phyloP scores from a whole-genome alignment of 441 rosid genomes.

The Eruca vesicaria region DNA sequence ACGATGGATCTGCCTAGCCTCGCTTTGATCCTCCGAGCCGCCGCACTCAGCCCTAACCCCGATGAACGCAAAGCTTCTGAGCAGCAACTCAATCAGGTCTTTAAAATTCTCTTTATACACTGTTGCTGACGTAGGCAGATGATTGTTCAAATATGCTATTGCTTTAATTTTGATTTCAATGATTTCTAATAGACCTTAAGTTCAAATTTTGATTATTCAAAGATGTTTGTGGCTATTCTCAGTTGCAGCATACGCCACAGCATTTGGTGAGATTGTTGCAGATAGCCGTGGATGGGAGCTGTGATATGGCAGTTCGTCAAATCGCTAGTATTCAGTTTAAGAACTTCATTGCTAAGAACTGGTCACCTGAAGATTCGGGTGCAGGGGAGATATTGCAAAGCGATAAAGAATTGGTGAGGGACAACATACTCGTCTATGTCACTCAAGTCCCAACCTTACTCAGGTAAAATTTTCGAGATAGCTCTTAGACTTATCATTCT shows the following conservation, averaged over 20 bases:
- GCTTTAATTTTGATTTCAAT: not conserved
- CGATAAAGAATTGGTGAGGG: slow-evolving; percentile 84
- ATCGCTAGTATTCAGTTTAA: slow-evolving; percentile 96
- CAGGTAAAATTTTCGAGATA: slow-evolving; percentile 47
- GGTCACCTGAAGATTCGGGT: slow-evolving; percentile 61
- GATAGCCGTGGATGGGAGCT: slow-evolving; percentile 79
- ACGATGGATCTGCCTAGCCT: slow-evolving; percentile 86
- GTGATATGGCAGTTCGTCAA: slow-evolving; percentile 90
- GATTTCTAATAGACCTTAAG: not conserved
- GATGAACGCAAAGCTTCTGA: slow-evolving; percentile 95
- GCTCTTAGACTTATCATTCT: slow-evolving; percentile 1
- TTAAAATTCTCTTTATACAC: not conserved
- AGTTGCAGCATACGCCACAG: slow-evolving; percentile 89
- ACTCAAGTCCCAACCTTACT: slow-evolving; percentile 84
- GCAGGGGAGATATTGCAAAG: slow-evolving; percentile 53
- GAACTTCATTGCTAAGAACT: slow-evolving; percentile 89
- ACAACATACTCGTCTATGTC: slow-evolving; percentile 78
- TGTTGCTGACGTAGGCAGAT: not conserved
- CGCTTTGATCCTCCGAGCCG: slow-evolving; percentile 68
- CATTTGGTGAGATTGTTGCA: slow-evolving; percentile 88
- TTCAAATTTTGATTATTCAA: not conserved
- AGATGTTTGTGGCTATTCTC: not conserved
- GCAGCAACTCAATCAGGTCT: slow-evolving; percentile 87
- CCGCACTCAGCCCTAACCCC: slow-evolving; percentile 74
- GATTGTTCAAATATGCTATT: not conserved